Conservation (phyloP, 202 grass and related monocot species). For the Schoenoplectus tabernaemontani region DNA sequence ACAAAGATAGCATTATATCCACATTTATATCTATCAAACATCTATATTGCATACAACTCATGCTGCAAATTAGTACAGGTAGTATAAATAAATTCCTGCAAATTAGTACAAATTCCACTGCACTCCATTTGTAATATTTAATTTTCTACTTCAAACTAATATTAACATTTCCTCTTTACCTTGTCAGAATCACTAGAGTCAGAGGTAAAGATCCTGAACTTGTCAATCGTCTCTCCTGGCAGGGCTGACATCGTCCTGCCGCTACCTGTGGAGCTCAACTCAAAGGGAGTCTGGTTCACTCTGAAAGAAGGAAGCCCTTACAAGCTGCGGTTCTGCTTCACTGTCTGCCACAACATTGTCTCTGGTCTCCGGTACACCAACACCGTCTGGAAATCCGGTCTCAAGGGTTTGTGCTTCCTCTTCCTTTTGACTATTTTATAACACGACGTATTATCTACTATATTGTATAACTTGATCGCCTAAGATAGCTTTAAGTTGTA, state of each 20-base stretch:
- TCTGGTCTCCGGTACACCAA: constrained; percentile 96
- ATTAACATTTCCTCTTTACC: background rate
- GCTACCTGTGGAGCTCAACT: constrained; percentile 58
- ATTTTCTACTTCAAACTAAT: background rate
- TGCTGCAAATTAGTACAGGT: background rate
- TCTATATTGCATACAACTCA: background rate
- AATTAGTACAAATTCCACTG: background rate
- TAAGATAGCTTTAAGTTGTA: background rate
- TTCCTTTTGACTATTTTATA: background rate
- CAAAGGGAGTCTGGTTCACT: constrained; percentile 89
- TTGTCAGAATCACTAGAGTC: constrained; percentile 71
- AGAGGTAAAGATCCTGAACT: constrained; percentile 80
- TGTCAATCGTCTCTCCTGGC: constrained; percentile 70
- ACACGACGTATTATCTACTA: background rate
- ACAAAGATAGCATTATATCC: background rate
- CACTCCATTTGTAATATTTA: background rate
- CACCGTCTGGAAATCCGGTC: constrained; percentile 87
- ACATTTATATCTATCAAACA: background rate
- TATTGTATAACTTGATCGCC: no score
- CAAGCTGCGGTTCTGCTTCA: constrained; percentile 95
- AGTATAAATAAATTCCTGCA: background rate
- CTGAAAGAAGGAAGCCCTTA: constrained; percentile 86
- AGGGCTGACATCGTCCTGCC: constrained; percentile 66
- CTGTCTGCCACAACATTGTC: constrained; percentile 88
- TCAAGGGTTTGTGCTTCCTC: constrained; percentile 52